Evolutionary conservation across 306 rosid species (phyloP), one percentile per base, ranked within the genome.

Genomic region (Malus asiatica): DNA sequence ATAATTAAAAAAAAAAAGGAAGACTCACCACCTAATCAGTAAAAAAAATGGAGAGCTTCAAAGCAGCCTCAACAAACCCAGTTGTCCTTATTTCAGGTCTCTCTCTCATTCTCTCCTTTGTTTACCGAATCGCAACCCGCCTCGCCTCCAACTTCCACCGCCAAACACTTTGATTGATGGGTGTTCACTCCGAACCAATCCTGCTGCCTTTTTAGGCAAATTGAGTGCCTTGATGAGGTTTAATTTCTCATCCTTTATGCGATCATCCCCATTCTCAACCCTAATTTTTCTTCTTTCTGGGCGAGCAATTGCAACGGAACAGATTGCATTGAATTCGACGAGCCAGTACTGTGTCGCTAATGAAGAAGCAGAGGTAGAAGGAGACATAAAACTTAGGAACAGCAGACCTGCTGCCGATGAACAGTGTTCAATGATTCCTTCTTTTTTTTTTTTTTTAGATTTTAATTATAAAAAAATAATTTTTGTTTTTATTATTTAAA

Each of bases 191-290:
- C 52, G 40, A 78, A 81, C 23, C 33, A 80, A 4, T 88, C 97
- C 18, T 86, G 83, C 27, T 65, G 73, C 65, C 97, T 87, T 89
- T 89, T 87, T 35, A 78, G 67, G 53, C 86, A 79, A 19, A 89
- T 29, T 18, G 89, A 82, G 15, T 83, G 88, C 44, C 90, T 90
- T 83, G 15, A 89, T 62, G 32, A 89, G 82, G 83, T 87, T 79
- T 12, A 90, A 87, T 1, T 87, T 88, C 78, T 87, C 93, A 51
- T 58, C 77, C 15, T 75, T 83, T 44, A 15, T 83, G 10, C 66
- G 77, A 16, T 64, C 84, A 40, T 79, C 91, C 19, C 77, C 83
- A 29, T 72, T 74, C 51, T 85, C 82, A 25, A 68, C 57, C 81
- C 72, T 66, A 69, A 76, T 32, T 38, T 73, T 68, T 83, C 88